Percentiles rank a stretch among this genome's conserved stretches.
Evolutionary conservation across 805 yeast species (phyloP).

Genomic region (Danielia reshetovae): DNA sequence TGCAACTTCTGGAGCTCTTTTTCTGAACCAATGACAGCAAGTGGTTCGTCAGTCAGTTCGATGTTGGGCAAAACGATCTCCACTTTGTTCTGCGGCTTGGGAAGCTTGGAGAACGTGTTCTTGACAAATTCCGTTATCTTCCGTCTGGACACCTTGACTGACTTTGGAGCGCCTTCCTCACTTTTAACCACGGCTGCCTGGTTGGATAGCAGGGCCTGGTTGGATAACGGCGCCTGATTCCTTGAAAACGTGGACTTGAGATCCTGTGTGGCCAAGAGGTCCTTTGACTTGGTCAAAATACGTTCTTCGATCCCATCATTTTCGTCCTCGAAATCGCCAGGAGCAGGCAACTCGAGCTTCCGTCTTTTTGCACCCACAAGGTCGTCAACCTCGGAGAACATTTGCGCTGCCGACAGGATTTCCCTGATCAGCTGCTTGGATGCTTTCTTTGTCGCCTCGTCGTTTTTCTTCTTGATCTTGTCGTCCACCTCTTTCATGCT

Average conservation of each 20-base stretch:
- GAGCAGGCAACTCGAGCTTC: slow-evolving; percentile 25
- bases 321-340: slow-evolving; percentile 22
- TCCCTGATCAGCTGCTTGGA: slow-evolving; percentile 14
- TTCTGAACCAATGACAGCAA: slow-evolving; percentile 2
- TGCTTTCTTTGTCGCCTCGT: slow-evolving; percentile 19
- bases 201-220: neutral
- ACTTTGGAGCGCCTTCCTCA: neutral
- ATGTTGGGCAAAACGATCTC: slow-evolving; percentile 32
- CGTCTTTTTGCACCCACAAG: slow-evolving; percentile 22
- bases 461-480: slow-evolving; percentile 25
- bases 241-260: neutral
- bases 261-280: slow-evolving; percentile 20
- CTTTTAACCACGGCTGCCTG: neutral
- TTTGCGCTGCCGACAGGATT: slow-evolving; percentile 21
- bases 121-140: slow-evolving; percentile 1
- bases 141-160: slow-evolving; percentile 4
- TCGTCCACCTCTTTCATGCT: slow-evolving; percentile 32
- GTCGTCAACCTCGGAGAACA: slow-evolving; percentile 17
- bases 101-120: slow-evolving; percentile 21
- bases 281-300: slow-evolving; percentile 30
- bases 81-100: slow-evolving; percentile 35
- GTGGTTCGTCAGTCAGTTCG: slow-evolving; percentile 18
- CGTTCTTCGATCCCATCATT: slow-evolving; percentile 26
- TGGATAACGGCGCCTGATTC: neutral
- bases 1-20: slow-evolving; percentile 12